A percentile compares a stretch with the other conserved stretches of the same genome.
Evolutionary conservation across 257 asterid species (phyloP).

Genomic region (Misopates orontium): DNA sequence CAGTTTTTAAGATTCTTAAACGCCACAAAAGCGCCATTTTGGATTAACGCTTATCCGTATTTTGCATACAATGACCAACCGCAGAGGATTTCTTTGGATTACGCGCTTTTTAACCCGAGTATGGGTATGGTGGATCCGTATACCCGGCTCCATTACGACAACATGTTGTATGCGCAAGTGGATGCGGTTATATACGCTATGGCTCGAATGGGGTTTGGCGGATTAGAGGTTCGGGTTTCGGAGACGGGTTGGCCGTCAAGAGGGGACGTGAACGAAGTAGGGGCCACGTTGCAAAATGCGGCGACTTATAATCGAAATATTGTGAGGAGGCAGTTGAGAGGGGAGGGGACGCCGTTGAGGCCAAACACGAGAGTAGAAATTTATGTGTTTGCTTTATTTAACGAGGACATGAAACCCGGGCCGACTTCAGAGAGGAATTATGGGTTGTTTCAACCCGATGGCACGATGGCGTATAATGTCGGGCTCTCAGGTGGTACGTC

Average conservation of each 20-base stretch:
- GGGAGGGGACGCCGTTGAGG: conserved; percentile 77
- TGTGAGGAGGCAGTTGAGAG: conserved; percentile 53
- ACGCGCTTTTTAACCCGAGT: conserved; percentile 65
- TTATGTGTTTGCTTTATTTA: conserved; percentile 78
- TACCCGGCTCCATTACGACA: conserved; percentile 67
- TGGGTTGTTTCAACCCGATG: conserved; percentile 70
- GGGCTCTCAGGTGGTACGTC: conserved; percentile 40
- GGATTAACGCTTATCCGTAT: conserved; percentile 93
- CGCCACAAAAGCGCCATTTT: conserved; percentile 65
- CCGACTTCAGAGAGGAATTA: conserved; percentile 75
- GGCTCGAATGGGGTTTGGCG: conserved; percentile 60
- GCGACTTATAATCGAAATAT: conserved; percentile 63
- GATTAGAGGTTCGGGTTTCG: conserved; percentile 63
- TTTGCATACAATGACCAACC: conserved; percentile 83
- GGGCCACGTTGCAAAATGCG: conserved; percentile 66
- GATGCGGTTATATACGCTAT: conserved; percentile 74
- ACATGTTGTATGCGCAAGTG: conserved; percentile 87
- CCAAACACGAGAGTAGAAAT: conserved; percentile 59
- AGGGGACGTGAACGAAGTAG: conserved; percentile 62
- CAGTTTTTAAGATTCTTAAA: conserved; percentile 59
- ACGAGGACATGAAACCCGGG: conserved; percentile 84
- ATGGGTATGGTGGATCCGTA: conserved; percentile 67
- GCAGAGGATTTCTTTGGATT: conserved; percentile 52
- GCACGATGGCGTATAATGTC: conserved; percentile 62
- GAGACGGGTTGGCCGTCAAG: conserved; percentile 95